Base-by-base conservation (phyloP, 2,329 filamentous ascomycete genomes). In the Penicillium paneum region DNA sequence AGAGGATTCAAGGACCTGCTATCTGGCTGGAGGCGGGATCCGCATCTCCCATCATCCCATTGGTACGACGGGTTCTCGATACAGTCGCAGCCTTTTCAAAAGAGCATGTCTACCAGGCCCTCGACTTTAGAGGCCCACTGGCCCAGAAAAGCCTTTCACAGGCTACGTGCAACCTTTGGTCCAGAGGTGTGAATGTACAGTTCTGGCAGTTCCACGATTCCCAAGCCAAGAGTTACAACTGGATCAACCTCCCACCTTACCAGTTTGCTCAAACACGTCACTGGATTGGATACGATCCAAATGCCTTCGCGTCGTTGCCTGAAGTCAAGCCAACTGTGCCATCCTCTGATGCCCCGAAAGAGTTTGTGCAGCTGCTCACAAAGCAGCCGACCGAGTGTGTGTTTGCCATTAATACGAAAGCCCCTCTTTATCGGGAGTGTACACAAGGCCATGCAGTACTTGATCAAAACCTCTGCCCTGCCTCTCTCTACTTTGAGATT, bases 11-110 rank as follows among this genome's bases (percentile, higher is more conserved):
- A 4, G 47, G 38, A 2, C 47, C 36, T 11, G 38, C 38, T 10
- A 15, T 49, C 28, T 49, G 47, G 47, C 19, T 59, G 3, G 47
- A 49, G 15, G 47, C 47, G 1, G 47, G 47, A 26, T 49, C 47
- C 2, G 29, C 11, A 3, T 49, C 47, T 34, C 47, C 47, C 2
- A 13, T 49, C 3, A 41, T 49, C 7, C 29, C 47, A 1, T 24
- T 49, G 36, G 11, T 49, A 5, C 36, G 47, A 34, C 36, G 15
- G 1, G 28, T 49, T 8, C 19, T 49, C n/a, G 38, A 40, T 8
- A 5, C 36, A 21, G 10, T 10, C 1, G 2, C 35, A 12, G 19
- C 13, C n/a, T 28, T 8, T 1, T 21, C 47, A 1, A 12, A 32
- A 3, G 38, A 17, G 6, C 36, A 49, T 26, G 19, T 49, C 13